Evolutionary conservation across 176 grass and related monocot genomes (phyloP).

Genomic region (Thinopyrum elongatum): DNA sequence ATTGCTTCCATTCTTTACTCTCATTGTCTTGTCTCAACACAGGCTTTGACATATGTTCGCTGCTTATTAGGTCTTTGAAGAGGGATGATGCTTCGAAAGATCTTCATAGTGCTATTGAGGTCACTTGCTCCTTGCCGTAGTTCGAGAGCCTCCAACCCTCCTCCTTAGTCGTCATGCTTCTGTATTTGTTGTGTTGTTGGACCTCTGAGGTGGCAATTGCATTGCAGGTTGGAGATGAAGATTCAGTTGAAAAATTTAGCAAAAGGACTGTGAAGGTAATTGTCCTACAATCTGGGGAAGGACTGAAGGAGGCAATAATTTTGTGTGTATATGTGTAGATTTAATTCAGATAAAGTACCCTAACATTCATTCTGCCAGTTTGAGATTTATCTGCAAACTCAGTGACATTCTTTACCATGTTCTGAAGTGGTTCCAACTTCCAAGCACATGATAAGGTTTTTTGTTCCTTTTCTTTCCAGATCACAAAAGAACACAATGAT

Average conservation of each 20-base stretch:
- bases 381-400: background rate
- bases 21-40: background rate
- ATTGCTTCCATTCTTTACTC: constrained; percentile 20
- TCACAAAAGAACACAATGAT: constrained; percentile 79
- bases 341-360: constrained; percentile 19
- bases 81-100: constrained; percentile 66
- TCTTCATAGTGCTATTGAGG: constrained; percentile 76
- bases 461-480: constrained; percentile 34
- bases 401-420: background rate
- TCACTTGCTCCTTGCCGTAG: constrained; percentile 25
- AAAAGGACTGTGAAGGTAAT: constrained; percentile 91
- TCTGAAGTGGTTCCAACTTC: background rate
- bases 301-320: background rate
- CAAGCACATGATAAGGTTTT: background rate
- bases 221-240: constrained; percentile 72
- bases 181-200: constrained; percentile 9
- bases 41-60: background rate
- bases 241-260: constrained; percentile 82
- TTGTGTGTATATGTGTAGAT: background rate
- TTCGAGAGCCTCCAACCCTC: background rate
- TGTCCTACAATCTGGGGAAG: constrained; percentile 4
- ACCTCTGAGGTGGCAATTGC: constrained; percentile 31
- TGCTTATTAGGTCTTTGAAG: constrained; percentile 63
- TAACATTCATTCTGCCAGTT: constrained; percentile 9
- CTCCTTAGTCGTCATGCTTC: background rate